phyloP scores from a whole-genome alignment of 805 yeast species.

The Yarrowia porcina region DNA sequence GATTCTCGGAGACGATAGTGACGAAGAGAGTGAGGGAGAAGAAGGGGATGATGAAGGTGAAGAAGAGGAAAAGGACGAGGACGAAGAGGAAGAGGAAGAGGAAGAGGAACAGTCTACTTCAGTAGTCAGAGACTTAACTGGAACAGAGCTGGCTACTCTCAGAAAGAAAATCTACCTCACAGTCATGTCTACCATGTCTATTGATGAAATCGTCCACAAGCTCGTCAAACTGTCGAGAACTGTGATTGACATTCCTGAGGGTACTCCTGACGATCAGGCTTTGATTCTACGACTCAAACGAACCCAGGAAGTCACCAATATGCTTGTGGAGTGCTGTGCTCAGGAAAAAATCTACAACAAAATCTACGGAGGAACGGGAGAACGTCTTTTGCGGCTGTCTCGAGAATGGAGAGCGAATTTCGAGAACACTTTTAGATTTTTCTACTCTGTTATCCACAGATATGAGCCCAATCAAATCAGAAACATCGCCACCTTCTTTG shows the following conservation, averaged over 20 bases:
- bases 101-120: conserved; percentile 25
- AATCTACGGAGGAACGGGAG: conserved; percentile 74
- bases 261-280: conserved; percentile 36
- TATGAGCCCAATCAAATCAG: conserved; percentile 71
- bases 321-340: conserved; percentile 74
- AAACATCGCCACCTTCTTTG: conserved; percentile 81
- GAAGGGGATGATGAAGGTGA: neutral
- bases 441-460: conserved; percentile 59
- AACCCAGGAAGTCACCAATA: conserved; percentile 54
- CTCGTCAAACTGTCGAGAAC: conserved; percentile 44
- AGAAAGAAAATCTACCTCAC: conserved; percentile 78
- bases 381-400: conserved; percentile 53
- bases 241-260: conserved; percentile 38
- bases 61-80: conserved; percentile 30
- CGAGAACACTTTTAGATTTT: conserved; percentile 49
- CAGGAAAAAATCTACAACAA: conserved; percentile 86
- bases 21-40: conserved; percentile 26
- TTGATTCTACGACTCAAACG: conserved; percentile 41
- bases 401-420: conserved; percentile 59
- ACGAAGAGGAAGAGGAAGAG: conserved; percentile 29
- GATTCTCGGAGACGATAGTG: conserved; percentile 45
- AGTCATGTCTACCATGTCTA: conserved; percentile 83
- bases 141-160: conserved; percentile 56
- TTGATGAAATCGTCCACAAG: conserved; percentile 92
- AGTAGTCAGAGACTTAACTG: conserved; percentile 64